Evolutionary conservation across 179 eudicot species (phyloP), one percentile per base, ranked within the genome.

Genomic region (Spinacia oleracea): DNA sequence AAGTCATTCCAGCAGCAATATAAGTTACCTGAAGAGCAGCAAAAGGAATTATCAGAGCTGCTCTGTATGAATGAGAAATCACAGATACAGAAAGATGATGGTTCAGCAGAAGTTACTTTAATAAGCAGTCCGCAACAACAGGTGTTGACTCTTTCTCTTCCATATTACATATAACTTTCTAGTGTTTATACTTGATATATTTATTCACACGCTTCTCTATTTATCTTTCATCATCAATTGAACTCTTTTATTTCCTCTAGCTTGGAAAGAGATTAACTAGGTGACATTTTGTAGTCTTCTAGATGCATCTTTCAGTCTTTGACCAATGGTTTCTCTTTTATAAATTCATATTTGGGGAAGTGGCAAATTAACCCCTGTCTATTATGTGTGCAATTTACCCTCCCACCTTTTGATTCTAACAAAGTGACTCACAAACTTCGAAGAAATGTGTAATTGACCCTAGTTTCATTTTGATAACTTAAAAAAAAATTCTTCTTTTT

Each of bases 91-190:
- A 77, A 76, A 70, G 80, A 50, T 48, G 71, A 73, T 76, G 78
- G 53, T 72, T 68, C 60, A 50, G 62, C 64, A 43, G 63, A 77
- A 43, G 72, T 60, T 42, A 77, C 71, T 40, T 69, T 77, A 48
- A 5, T 64, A 69, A 72, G 76, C 66, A 45, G 63, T 65, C 80
- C 76, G 74, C 82, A 75, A 68, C 83, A 31, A 66, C 84, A 83
- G 90, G 91, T 88, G 58, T 31, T 78, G 58, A 56, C 76, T 74
- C 35, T 15, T 72, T 76, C 35, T 67, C 16, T 45, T 8, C 31
- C 20, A 43, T 56, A 29, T 14, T 72, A 46, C 48, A 5, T 67
- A 8, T 25, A 12, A 38, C 45, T 70, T 25, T 45, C 21, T 66
- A n/a, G 73, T 46, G 18, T 25, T 25, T 6, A 18, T 8, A 2